Base-by-base conservation (phyloP, 176 grass and related monocot species). In the Saccharum spontaneum region DNA sequence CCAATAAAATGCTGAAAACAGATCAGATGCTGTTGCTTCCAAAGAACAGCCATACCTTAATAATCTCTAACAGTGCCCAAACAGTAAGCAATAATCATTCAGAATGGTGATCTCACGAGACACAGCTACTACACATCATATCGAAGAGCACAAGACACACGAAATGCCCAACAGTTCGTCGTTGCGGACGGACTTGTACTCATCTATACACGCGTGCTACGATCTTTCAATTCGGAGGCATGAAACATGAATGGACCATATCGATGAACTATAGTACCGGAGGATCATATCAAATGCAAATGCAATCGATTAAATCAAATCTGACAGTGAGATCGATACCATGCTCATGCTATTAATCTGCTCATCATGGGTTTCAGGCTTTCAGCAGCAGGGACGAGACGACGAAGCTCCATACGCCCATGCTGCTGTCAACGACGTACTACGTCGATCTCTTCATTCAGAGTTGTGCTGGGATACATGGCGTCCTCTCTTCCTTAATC, bases 291-390 rank as follows among this genome's bases (percentile, higher is more conserved):
- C 55, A 60, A 10, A 60, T 18, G 15, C 30, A n/a, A 76, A 54
- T 43, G 70, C 39, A 55, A 20, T 50, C 48, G 48, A 60, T 23
- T 1, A 39, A n/a, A 54, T 76, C 54, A 55, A 67, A 64, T 50
- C 38, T 34, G 71, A 74, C 28, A 36, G 46, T 6, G 71, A 76
- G n/a, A 45, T 72, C 48, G 8, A 44, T 72, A 26, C 48, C 79
- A 39, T 70, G 79, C 66, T 81, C 7, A 39, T 50, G 78, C 16
- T 37, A 68, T 50, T 30, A 62, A 79, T 80, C 28, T 45, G 39
- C 14, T 63, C 28, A 5, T 52, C 60, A 54, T 84, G 72, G 31
- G 33, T 54, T 67, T 67, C 55, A 59, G 50, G 17, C 50, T 54
- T 54, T 54, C 50, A 55, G 18, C 64, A 65, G 22, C 66, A 65